A percentile compares a stretch with the other conserved stretches of the same genome.
These are phyloP conservation scores for Hordeum pubiflorum DNA, from an alignment of 202 grass and related monocot species.

Conservation along the genomic window DNA sequence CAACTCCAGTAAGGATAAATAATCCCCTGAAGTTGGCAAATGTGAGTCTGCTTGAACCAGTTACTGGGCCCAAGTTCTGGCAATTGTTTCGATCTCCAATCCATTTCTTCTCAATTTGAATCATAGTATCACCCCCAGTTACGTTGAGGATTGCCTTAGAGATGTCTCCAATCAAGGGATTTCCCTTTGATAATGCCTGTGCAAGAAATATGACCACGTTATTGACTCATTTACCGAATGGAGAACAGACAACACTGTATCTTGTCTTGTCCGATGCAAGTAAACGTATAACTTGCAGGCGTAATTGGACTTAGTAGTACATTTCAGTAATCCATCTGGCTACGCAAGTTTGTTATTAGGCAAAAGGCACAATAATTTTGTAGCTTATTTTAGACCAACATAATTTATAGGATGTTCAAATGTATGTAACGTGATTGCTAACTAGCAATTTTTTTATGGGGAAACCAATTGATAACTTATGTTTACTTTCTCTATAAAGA, in stretches of 20 bases:
- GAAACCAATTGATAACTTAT: not conserved
- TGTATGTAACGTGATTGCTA: not conserved
- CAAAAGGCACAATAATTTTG: not conserved
- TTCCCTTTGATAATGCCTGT: slow-evolving; percentile 46
- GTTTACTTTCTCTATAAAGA: not conserved
- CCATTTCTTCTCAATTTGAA: slow-evolving; percentile 47
- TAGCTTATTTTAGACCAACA: not conserved
- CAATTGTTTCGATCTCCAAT: slow-evolving; percentile 23
- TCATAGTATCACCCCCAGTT: slow-evolving; percentile 34
- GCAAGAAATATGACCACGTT: not conserved
- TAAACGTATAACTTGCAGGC: not conserved
- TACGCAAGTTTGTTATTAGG: not conserved
- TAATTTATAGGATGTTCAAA: not conserved
- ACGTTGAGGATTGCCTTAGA: slow-evolving; percentile 53
- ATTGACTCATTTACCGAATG: not conserved
- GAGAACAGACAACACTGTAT: not conserved
- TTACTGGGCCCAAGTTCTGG: not conserved
- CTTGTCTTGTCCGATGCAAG: not conserved
- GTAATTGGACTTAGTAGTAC: not conserved
- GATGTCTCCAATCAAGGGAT: slow-evolving; percentile 38
- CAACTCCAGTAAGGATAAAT: slow-evolving; percentile 45
- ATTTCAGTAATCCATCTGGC: not conserved
- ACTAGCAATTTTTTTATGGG: too few species aligned
- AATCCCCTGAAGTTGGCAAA: slow-evolving; percentile 50
- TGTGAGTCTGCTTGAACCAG: slow-evolving; percentile 29